Conservation (phyloP, 176 grass and related monocot species). For the Pontederia crassipes region DNA sequence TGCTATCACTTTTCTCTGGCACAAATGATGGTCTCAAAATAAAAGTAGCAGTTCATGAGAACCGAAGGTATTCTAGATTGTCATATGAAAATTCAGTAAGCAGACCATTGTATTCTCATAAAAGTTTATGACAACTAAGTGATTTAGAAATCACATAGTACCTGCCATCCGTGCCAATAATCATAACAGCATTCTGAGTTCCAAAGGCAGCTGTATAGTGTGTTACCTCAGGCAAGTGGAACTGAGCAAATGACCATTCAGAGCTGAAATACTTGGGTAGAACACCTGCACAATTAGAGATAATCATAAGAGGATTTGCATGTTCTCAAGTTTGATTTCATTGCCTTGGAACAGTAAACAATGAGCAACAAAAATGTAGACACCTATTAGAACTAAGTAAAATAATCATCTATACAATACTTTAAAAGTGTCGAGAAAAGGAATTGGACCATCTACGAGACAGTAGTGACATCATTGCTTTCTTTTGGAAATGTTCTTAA, state of each 20-base stretch:
- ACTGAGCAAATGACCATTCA: constrained; percentile 96
- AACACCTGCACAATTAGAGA: constrained; percentile 31
- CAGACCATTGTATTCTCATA: background rate
- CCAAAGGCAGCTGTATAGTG: constrained; percentile 87
- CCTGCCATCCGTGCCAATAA: constrained; percentile 97
- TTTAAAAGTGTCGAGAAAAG: too few relatives aligned
- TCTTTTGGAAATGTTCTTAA: too few relatives aligned
- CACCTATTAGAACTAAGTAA: background rate
- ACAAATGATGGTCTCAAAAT: too few relatives aligned
- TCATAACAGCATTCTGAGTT: constrained; percentile 67
- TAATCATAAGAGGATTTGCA: background rate
- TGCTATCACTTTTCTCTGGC: too few relatives aligned
- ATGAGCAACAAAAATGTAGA: background rate
- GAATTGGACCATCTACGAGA: too few relatives aligned
- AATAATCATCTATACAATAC: too few relatives aligned
- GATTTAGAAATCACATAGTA: constrained; percentile 13
- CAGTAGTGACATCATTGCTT: too few relatives aligned
- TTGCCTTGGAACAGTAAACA: background rate
- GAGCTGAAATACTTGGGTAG: constrained; percentile 91
- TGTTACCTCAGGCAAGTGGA: constrained; percentile 80
- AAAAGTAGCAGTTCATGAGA: too few relatives aligned
- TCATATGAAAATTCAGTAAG: too few relatives aligned
- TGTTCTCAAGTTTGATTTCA: background rate
- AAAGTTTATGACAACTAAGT: constrained; percentile 3
- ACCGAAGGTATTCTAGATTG: too few relatives aligned